These are phyloP conservation scores for barley (Hordeum vulgare) DNA, from an alignment of 176 grass and related monocot species.

Conservation along the genomic window MorexV3_pseudomolecules_assembly NC_058518.1:474545901-474546400, in stretches of 20 bases:
- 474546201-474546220: conserved; percentile 1
- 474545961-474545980: not conserved
- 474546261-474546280: conserved; percentile 42
- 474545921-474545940: too few relatives aligned
- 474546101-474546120: not conserved
- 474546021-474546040: not conserved
- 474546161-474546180: not conserved
- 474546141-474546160: not conserved
- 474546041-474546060: not conserved
- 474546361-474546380: conserved; percentile 50
- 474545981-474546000: not conserved
- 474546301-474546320: conserved; percentile 83
- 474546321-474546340: conserved; percentile 87
- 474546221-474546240: conserved; percentile 27
- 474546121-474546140: not conserved
- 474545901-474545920: too few relatives aligned
- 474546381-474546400: conserved; percentile 44
- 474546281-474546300: conserved; percentile 75
- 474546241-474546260: conserved; percentile 21
- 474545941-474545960: not conserved
- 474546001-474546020: not conserved
- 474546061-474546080: not conserved
- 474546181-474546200: not conserved
- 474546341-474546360: conserved; percentile 71
- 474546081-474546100: not conserved